A percentile compares a stretch with the other conserved stretches of the same genome.
Evolutionary conservation across 2,329 filamentous ascomycete genomes (phyloP).

Genomic region (Colletotrichum musae): DNA sequence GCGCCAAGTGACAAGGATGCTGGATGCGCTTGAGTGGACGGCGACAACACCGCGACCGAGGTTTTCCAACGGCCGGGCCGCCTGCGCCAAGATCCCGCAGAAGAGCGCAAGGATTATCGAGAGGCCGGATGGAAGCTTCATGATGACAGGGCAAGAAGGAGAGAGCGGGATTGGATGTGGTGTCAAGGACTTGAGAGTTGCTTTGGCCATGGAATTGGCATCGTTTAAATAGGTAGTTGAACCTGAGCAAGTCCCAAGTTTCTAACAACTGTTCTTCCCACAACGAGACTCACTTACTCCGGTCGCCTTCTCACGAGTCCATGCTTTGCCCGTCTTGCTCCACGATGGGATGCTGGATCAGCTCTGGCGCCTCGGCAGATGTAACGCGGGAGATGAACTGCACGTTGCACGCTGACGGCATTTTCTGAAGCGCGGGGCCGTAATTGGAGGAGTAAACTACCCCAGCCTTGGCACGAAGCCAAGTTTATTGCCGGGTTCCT

Average conservation of each 20-base stretch:
- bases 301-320: not conserved
- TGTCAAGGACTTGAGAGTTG: too few species aligned
- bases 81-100: not conserved
- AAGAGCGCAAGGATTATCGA: not conserved
- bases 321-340: not conserved
- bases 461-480: constrained; percentile 4
- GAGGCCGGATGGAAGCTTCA: not conserved
- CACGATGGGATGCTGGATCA: not conserved
- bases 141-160: not conserved
- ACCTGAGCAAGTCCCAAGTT: too few species aligned
- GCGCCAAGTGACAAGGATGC: constrained; percentile 42
- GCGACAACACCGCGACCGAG: constrained; percentile 44
- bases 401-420: constrained; percentile 12
- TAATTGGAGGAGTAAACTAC: constrained; percentile 18
- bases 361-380: constrained; percentile 1
- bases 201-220: fast-evolving
- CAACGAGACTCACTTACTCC: not conserved
- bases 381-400: not conserved
- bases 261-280: too few species aligned
- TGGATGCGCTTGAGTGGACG: constrained; percentile 41
- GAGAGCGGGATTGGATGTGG: not conserved
- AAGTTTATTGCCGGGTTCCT: not conserved
- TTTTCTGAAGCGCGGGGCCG: not conserved
- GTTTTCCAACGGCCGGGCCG: constrained; percentile 40
- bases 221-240: not conserved